These are phyloP conservation scores for Trichosporon sp. DNA, from an alignment of 1,284 basidiomycete species.

Conservation along the genomic window DNA sequence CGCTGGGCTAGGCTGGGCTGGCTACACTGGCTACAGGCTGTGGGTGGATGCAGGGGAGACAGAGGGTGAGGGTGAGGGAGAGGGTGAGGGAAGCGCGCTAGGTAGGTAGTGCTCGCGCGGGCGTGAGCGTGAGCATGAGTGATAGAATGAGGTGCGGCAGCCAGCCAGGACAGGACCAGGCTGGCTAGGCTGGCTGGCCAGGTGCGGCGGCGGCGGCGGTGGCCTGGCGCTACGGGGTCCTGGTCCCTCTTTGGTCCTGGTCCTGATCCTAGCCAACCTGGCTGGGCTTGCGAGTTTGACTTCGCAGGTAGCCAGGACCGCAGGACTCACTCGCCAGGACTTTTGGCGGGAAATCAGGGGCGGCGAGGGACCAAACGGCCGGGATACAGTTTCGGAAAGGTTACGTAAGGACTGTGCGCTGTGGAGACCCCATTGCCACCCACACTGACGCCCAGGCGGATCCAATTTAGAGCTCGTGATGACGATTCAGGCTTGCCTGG, in stretches of 20 bases:
- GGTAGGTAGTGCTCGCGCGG: too few species aligned
- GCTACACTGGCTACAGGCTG: too few species aligned
- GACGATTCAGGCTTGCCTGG: background rate
- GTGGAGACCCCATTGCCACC: constrained; percentile 4
- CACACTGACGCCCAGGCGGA: background rate
- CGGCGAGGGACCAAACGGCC: background rate
- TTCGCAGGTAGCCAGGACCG: background rate
- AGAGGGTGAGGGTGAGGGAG: too few species aligned
- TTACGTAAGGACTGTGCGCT: background rate
- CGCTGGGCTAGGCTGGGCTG: too few species aligned
- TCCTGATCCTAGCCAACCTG: background rate
- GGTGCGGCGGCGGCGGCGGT: too few species aligned
- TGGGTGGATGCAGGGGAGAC: too few species aligned
- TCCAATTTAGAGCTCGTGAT: constrained; percentile 3
- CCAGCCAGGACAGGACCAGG: too few species aligned
- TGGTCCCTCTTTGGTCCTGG: background rate
- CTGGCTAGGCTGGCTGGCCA: background rate
- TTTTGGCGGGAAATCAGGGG: background rate
- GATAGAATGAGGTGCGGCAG: background rate
- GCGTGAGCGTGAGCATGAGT: too few species aligned
- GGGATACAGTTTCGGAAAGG: constrained; percentile 2
- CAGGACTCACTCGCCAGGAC: background rate
- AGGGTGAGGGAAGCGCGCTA: too few species aligned
- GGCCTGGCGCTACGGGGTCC: background rate
- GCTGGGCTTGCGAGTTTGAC: background rate